Conservation (phyloP, 2,329 filamentous ascomycete genomes). For the Cladobotryum mycophilum region DNA sequence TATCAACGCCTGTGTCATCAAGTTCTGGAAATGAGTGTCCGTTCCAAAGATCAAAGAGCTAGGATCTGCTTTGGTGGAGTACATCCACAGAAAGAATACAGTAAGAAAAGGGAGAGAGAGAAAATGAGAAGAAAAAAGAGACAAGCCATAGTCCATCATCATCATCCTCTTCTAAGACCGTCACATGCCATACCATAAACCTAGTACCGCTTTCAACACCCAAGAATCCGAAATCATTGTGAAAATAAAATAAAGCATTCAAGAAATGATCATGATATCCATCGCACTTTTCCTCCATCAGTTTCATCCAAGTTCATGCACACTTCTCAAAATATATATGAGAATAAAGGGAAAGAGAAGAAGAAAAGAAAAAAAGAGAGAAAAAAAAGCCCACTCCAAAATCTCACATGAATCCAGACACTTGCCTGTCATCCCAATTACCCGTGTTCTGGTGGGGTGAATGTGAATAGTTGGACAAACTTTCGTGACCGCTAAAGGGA, state of each 20-base stretch:
- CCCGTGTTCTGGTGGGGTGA: constrained; percentile 27
- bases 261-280: no score
- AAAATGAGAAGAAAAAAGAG: no score
- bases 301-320: no score
- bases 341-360: no score
- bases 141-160: neutral
- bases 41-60: neutral
- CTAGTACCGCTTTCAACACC: no score
- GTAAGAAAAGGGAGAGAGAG: no score
- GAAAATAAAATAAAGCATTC: no score
- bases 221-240: neutral
- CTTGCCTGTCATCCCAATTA: constrained; percentile 22
- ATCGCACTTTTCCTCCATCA: no score
- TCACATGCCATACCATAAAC: neutral
- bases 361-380: no score
- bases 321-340: no score
- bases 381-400: neutral
- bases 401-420: constrained; percentile 13
- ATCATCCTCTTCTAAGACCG: neutral
- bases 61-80: neutral
- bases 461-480: constrained; percentile 28
- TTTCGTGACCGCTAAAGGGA: constrained; percentile 32
- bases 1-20: no score
- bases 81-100: neutral
- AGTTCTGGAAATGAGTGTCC: neutral